These are phyloP conservation scores for Didymella pomorum DNA, from an alignment of 2,329 filamentous ascomycete genomes.

Conservation along the genomic window DNA sequence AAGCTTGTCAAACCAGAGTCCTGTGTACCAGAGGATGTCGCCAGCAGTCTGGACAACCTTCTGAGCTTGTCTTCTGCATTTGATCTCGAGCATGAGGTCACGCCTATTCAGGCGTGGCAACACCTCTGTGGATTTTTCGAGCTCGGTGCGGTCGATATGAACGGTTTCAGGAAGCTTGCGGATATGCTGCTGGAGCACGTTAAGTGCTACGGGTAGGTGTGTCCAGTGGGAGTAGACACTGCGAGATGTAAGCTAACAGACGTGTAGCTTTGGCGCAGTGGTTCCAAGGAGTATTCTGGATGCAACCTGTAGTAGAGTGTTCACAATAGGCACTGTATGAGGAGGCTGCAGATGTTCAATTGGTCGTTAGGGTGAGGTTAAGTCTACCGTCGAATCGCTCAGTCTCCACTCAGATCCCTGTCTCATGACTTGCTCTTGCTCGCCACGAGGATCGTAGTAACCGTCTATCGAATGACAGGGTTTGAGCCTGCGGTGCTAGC, in stretches of 20 bases:
- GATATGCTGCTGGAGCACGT: conserved; percentile 35
- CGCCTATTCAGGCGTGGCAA: conserved; percentile 50
- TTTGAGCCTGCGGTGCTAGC: conserved; percentile 20
- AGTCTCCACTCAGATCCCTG: conserved; percentile 3
- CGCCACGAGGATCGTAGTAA: conserved; percentile 1
- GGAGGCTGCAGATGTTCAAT: conserved; percentile 9
- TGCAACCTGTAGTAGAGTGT: conserved; percentile 15
- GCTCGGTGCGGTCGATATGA: conserved; percentile 30
- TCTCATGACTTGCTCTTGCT: conserved; percentile 16
- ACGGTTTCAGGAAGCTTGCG: conserved; percentile 31
- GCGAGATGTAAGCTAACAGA: conserved; percentile 2
- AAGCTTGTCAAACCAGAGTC: background rate
- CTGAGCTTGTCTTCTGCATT: conserved; percentile 28
- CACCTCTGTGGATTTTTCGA: conserved; percentile 34
- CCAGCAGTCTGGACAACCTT: conserved; percentile 30
- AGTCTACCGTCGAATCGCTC: conserved; percentile 2
- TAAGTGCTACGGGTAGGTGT: conserved; percentile 45
- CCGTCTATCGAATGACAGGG: conserved; percentile 17
- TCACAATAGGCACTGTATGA: conserved; percentile 9
- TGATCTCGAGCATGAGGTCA: conserved; percentile 38
- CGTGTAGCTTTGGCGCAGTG: conserved; percentile 29
- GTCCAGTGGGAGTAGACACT: too few species aligned
- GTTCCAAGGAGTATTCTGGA: conserved; percentile 17
- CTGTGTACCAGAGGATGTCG: background rate
- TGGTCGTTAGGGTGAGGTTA: conserved; percentile 10